These are phyloP conservation scores for Magnusiomyces sp. DNA, from an alignment of 1,139 yeast genomes.

Conservation along the genomic window DNA sequence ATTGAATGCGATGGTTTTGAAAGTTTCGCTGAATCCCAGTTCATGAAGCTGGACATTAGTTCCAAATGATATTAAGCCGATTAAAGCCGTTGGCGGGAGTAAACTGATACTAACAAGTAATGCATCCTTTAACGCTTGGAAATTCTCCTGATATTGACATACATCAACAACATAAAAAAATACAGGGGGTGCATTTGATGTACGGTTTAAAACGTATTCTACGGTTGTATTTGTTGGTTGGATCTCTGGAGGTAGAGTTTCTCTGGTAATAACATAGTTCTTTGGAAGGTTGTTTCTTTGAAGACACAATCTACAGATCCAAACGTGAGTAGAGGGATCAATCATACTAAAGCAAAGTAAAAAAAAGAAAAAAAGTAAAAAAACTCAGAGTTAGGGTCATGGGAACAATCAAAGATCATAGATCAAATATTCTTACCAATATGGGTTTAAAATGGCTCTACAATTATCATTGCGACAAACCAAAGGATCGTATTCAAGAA, in stretches of 20 bases:
- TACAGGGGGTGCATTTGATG: slow-evolving; percentile 35
- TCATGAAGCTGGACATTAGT: slow-evolving; percentile 59
- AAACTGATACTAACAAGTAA: slow-evolving; percentile 45
- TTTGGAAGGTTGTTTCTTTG: slow-evolving; percentile 46
- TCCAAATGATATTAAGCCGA: slow-evolving; percentile 52
- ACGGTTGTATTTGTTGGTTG: slow-evolving; percentile 44
- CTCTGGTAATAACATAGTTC: slow-evolving; percentile 20
- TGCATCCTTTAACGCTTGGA: slow-evolving; percentile 52
- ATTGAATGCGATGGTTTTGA: slow-evolving; percentile 42
- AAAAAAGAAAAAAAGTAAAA: not conserved
- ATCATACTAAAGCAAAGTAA: slow-evolving; percentile 22
- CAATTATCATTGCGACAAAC: slow-evolving; percentile 45
- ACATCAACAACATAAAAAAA: slow-evolving; percentile 63
- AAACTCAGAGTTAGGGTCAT: slow-evolving; percentile 4
- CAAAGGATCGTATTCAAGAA: slow-evolving; percentile 38
- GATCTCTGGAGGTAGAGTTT: slow-evolving; percentile 26
- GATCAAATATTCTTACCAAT: slow-evolving; percentile 27
- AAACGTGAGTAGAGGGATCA: slow-evolving; percentile 38
- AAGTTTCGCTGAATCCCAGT: slow-evolving; percentile 34
- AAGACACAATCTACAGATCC: slow-evolving; percentile 61
- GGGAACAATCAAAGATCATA: slow-evolving; percentile 10
- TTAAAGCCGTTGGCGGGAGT: slow-evolving; percentile 44
- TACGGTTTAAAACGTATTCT: slow-evolving; percentile 49
- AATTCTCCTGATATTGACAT: slow-evolving; percentile 42
- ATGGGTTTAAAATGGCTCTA: slow-evolving; percentile 54